Base-by-base conservation (phyloP, 2,329 filamentous ascomycete species). In the Chalaropsis ovoidea region DNA sequence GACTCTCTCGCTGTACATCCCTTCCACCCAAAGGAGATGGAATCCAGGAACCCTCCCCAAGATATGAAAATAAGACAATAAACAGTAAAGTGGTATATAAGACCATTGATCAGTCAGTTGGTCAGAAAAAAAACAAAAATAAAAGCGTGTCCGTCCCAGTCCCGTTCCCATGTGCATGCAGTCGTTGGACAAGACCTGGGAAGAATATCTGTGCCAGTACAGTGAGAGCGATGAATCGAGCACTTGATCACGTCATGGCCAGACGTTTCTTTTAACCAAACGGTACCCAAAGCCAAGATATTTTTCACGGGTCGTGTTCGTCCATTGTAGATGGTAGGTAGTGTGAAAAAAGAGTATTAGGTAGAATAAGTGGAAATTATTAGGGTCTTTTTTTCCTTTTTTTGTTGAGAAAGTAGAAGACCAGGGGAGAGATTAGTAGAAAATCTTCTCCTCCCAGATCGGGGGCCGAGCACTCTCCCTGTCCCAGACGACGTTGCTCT, bases 401-500 rank as follows among this genome's bases (percentile, higher is more conserved):
- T 8, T n/a, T 27, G 19, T 31, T 31, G 27, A 15, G 17, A 11
- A 27, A 27, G 52, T 27, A 56, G 52, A 54, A 11, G 17, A 24
- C 17, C 6, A n/a, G 2, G 15, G 17, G 19, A 47, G 43, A 49
- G 10, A 49, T 70, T 76, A 79, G 70, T 79, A 79, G 67, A 76
- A 75, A 68, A 76, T 70, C 75, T 78, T 79, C 71, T 78, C 77
- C 7, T 71, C 73, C 73, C 76, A 78, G 63, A 79, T 77, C 1
- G 77, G 77, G 61, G 77, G 77, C 67, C 77, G 73, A 17, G 77
- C 76, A 22, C 70, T 73, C 68, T 76, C 75, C 0, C 73, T 72
- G 58, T 78, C 77, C 77, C 77, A 79, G 27, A 72, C 69, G 11
- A 78, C 72, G 27, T 76, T 73, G 69, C 77, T 77, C 76, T 90